Conservation (phyloP, 441 rosid genomes). For the Erysimum cheiri region DNA sequence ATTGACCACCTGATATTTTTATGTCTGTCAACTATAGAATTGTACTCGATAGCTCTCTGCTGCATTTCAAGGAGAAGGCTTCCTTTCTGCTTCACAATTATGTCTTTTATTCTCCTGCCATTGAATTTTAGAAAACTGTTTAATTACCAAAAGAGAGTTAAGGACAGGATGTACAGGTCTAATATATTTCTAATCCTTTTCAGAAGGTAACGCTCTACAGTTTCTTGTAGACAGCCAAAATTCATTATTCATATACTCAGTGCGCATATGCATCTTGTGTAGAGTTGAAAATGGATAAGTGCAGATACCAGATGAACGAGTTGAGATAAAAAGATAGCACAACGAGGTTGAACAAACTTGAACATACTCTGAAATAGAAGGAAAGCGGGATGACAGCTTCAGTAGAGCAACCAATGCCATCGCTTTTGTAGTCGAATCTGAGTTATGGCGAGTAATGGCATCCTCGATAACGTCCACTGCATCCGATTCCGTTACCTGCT, state of each 20-base stretch:
- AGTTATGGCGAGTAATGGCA: constrained; percentile 69
- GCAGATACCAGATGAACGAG: constrained; percentile 21
- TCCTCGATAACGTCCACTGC: constrained; percentile 83
- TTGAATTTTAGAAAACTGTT: constrained; percentile 16
- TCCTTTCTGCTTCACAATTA: constrained; percentile 75
- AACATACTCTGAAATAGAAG: constrained; percentile 87
- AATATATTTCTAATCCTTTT: neutral
- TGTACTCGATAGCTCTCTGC: constrained; percentile 97
- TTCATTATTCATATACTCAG: constrained; percentile 18
- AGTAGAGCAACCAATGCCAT: constrained; percentile 91
- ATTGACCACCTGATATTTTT: constrained; percentile 71
- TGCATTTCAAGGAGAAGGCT: constrained; percentile 97
- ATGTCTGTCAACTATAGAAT: constrained; percentile 90
- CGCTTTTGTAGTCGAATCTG: constrained; percentile 82
- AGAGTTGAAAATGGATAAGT: constrained; percentile 6
- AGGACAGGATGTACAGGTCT: constrained; percentile 22
- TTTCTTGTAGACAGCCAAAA: constrained; percentile 26
- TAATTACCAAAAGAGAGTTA: constrained; percentile 15
- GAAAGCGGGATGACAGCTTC: constrained; percentile 94
- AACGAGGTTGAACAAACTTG: constrained; percentile 17
- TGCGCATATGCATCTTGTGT: constrained; percentile 20
- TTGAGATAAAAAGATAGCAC: constrained; percentile 21
- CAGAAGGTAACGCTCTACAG: neutral
- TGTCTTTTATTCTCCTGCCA: constrained; percentile 81
- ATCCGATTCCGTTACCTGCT: constrained; percentile 91